Evolutionary conservation across 2,329 filamentous ascomycete genomes (phyloP).

Genomic region (Claviceps sp.): DNA sequence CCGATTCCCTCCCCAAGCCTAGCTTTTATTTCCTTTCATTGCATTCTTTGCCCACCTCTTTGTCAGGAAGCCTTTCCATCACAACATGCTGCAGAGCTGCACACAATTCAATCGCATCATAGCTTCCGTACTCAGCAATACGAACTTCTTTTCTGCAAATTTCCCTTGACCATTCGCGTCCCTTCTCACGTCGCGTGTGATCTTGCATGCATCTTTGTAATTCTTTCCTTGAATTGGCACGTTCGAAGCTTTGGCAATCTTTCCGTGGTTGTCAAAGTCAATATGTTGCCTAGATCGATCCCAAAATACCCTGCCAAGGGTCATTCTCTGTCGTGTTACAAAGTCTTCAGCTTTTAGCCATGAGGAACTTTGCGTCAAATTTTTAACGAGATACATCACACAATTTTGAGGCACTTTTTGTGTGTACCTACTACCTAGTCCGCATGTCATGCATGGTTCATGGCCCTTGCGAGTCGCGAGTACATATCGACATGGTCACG

Average conservation of each 20-base stretch:
- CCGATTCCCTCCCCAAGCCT: background rate
- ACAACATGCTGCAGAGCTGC: background rate
- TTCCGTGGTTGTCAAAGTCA: slow-evolving; percentile 70
- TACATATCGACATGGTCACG: background rate
- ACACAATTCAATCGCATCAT: background rate
- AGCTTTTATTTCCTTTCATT: too few species aligned
- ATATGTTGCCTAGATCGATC: slow-evolving; percentile 71
- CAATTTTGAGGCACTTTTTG: background rate
- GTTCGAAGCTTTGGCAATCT: slow-evolving; percentile 82
- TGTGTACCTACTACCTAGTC: background rate
- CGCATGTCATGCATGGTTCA: background rate
- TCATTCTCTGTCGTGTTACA: slow-evolving; percentile 92
- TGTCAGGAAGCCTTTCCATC: background rate
- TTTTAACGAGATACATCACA: slow-evolving; percentile 57
- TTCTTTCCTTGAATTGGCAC: slow-evolving; percentile 38
- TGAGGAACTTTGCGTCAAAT: slow-evolving; percentile 81
- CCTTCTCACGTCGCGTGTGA: background rate
- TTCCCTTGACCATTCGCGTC: background rate
- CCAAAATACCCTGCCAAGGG: slow-evolving; percentile 73
- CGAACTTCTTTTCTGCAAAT: background rate
- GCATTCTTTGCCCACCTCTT: too few species aligned
- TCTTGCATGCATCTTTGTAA: background rate
- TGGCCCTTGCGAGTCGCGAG: too few species aligned
- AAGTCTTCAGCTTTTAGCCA: slow-evolving; percentile 55
- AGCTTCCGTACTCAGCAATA: background rate